Evolutionary conservation across 345 rosid genomes (phyloP), one percentile per base, ranked within the genome.

Genomic region (Bruguiera sexangula): DNA sequence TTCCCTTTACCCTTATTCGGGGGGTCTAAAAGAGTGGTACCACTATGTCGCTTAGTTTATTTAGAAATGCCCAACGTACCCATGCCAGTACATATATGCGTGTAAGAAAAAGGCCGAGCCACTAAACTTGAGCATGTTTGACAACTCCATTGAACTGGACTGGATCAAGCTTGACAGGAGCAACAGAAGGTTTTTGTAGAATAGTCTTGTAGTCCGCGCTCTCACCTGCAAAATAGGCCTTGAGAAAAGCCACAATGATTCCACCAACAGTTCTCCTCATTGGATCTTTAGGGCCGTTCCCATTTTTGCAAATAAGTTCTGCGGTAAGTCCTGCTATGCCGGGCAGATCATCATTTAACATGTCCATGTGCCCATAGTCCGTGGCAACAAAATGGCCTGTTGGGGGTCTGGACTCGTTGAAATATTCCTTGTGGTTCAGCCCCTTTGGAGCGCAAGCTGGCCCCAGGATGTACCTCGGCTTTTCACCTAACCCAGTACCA

Each of bases 361-460:
- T 27, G 55, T 82, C 86, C 84, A 80, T 67, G 66, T 85, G 86
- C 5, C 86, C 84, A 30, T 82, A 85, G 0, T 80, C 56, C 19
- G 66, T 29, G 6, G 80, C 51, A 6, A 67, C 84, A 60, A 82
- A 82, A 69, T 76, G 83, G 19, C 71, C 69, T 9, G 71, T 54
- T 9, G 84, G 81, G 8, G 80, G 75, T 54, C 34, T 82, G 36
- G 60, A 69, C 76, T 81, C 79, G 1, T 22, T 36, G 68, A 63
- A 85, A 60, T 82, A 76, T 62, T 78, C 79, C 31, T 46, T 60
- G 31, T 85, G 76, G 70, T 73, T 85, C 24, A 71, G 37, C 3
- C 31, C 71, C n/a, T 69, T 39, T 6, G 86, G 80, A 4, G 84
- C 84, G 34, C 83, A 82, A 29, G 84, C 24, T 21, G 43, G 39